phyloP scores from a whole-genome alignment of 345 rosid species.

The Eucalyptus marginata region DNA sequence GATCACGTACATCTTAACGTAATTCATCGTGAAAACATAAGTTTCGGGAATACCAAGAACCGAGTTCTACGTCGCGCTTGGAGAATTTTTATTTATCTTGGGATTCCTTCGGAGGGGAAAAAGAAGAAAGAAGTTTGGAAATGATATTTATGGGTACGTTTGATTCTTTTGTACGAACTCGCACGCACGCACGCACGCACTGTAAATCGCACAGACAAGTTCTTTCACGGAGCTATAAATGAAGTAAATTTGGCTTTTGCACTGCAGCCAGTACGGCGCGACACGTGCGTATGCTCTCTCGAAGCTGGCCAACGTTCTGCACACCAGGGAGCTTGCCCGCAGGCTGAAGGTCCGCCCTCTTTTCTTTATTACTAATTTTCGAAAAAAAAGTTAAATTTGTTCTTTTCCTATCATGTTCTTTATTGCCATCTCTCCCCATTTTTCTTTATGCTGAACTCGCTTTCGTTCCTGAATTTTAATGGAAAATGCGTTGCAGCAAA shows the following conservation, averaged over 20 bases:
- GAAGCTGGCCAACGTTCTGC: slow-evolving; percentile 96
- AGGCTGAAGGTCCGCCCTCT: slow-evolving; percentile 43
- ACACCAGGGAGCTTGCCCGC: slow-evolving; percentile 83
- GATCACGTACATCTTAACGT: neutral
- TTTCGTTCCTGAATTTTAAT: neutral
- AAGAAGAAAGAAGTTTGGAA: neutral
- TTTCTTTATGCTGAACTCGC: neutral
- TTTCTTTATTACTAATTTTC: neutral
- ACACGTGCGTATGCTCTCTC: slow-evolving; percentile 99
- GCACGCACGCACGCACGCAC: neutral
- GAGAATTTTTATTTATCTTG: neutral
- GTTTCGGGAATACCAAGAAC: neutral
- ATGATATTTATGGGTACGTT: neutral
- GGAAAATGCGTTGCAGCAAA: slow-evolving; percentile 22
- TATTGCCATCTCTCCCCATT: neutral
- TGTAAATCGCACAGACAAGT: neutral
- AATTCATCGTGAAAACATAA: neutral
- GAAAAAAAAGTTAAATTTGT: slow-evolving; percentile 11
- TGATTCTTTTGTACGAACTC: neutral
- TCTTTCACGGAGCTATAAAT: neutral
- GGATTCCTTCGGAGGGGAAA: neutral
- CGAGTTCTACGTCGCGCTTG: neutral
- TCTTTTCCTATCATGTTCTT: slow-evolving; percentile 1
- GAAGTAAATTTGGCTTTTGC: neutral
- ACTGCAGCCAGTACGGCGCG: slow-evolving; percentile 55